Evolutionary conservation across 257 asterid genomes (phyloP).

Genomic region (Rauvolfia tetraphylla): DNA sequence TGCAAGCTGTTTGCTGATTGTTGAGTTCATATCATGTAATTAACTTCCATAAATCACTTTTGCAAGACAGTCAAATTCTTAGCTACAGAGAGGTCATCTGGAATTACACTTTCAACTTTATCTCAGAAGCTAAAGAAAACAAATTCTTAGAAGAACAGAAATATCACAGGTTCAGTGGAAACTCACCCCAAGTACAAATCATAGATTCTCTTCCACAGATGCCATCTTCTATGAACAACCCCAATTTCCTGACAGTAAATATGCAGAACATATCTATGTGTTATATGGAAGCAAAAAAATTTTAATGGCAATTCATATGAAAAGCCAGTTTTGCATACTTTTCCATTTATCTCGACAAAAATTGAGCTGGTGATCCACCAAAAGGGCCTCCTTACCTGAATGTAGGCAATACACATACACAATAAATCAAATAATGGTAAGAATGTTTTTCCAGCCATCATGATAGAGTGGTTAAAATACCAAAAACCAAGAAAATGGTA

Average conservation of each 20-base stretch:
- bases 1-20: background rate
- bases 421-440: conserved; percentile 16
- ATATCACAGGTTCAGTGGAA: conserved; percentile 11
- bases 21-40: background rate
- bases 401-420: background rate
- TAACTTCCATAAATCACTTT: no score
- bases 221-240: conserved; percentile 99
- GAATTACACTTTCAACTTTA: background rate
- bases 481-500: background rate
- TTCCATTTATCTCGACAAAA: conserved; percentile 84
- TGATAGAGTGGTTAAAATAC: background rate
- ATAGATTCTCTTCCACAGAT: conserved; percentile 93
- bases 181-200: conserved; percentile 91
- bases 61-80: background rate
- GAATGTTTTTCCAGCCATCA: background rate
- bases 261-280: background rate
- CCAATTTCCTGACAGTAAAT: conserved; percentile 66
- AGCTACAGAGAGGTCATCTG: background rate
- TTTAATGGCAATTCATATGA: background rate
- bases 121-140: background rate
- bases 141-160: background rate
- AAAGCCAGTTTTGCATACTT: conserved; percentile 39
- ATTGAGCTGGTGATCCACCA: conserved; percentile 99
- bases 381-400: conserved; percentile 88
- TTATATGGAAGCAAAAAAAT: background rate